A percentile compares a stretch with the other conserved stretches of the same genome.
Evolutionary conservation across 495 filamentous ascomycete species (phyloP).

Genomic region (Lepraria neglecta): DNA sequence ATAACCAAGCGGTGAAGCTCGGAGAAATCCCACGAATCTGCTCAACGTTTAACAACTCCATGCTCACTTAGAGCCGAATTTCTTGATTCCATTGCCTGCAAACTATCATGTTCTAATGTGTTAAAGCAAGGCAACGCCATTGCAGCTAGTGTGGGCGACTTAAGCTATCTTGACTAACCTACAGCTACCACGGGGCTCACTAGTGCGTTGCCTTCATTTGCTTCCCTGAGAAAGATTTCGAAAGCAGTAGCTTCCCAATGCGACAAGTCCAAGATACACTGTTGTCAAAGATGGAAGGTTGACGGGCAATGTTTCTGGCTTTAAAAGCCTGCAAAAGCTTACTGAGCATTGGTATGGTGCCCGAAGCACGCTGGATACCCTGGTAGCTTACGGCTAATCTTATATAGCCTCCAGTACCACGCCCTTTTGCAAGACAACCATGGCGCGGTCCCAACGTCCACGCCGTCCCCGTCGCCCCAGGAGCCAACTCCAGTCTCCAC

Average conservation of each 20-base stretch:
- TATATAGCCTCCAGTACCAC: neutral
- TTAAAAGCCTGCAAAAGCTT: neutral
- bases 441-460: conserved; percentile 11
- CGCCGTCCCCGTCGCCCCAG: conserved; percentile 16
- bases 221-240: neutral
- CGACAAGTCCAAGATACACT: neutral
- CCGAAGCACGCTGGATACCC: neutral
- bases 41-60: neutral
- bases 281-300: neutral
- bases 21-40: neutral
- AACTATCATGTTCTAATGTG: neutral
- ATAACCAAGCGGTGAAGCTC: conserved; percentile 5
- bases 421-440: neutral
- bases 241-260: neutral
- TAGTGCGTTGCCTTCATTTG: neutral
- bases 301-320: neutral
- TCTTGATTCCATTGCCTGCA: neutral
- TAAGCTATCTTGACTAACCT: neutral
- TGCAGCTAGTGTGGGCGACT: neutral
- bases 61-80: neutral
- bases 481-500: conserved; percentile 29
- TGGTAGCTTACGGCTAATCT: neutral
- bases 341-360: conserved; percentile 5
- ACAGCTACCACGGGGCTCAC: neutral
- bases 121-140: conserved; percentile 2